phyloP scores from a whole-genome alignment of 805 yeast genomes.

The Myxozyma mucilagina region DNA sequence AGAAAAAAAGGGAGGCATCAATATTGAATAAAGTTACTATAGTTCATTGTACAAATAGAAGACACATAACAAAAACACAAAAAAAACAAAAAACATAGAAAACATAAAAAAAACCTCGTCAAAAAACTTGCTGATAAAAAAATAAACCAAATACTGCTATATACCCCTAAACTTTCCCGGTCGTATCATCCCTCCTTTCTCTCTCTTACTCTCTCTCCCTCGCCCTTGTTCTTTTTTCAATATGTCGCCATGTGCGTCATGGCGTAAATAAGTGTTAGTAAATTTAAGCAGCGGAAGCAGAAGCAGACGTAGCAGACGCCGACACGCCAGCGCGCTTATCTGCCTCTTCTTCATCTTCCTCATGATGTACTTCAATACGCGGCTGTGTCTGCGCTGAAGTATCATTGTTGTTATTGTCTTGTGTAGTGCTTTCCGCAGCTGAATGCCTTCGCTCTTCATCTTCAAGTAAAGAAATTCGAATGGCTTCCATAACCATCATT shows the following conservation, averaged over 20 bases:
- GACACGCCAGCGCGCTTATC: background rate
- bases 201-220: background rate
- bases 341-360: conserved; percentile 5
- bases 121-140: no score
- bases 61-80: no score
- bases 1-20: background rate
- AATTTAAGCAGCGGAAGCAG: no score
- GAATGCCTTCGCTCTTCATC: conserved; percentile 50
- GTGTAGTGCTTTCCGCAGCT: no score
- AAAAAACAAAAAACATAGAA: background rate
- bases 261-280: no score
- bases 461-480: conserved; percentile 69
- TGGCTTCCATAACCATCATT: conserved; percentile 81
- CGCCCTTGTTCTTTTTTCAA: background rate
- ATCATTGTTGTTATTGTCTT: no score
- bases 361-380: background rate
- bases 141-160: no score
- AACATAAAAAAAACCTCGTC: background rate
- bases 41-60: no score
- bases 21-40: no score
- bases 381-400: background rate
- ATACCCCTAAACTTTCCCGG: no score
- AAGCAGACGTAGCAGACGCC: background rate
- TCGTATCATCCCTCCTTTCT: no score
- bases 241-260: no score